These are phyloP conservation scores for Populus ilicifolia DNA, from an alignment of 345 rosid genomes.

Conservation along the genomic window DNA sequence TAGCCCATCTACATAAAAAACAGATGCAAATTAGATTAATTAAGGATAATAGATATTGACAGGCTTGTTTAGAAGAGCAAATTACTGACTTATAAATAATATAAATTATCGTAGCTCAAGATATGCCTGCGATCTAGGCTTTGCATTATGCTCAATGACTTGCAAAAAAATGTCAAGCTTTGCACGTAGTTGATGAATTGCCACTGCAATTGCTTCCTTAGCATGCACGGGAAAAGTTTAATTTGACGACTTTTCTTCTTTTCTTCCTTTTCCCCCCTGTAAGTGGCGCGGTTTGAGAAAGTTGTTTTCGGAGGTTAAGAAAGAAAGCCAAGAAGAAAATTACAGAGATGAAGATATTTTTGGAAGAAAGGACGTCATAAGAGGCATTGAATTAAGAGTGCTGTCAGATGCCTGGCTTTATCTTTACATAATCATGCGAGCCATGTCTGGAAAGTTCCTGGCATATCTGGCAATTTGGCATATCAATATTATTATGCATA, in stretches of 20 bases:
- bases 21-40: neutral
- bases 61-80: neutral
- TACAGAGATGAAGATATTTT: neutral
- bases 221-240: conserved; percentile 13
- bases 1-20: neutral
- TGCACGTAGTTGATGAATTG: neutral
- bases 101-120: neutral
- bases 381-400: conserved; percentile 20
- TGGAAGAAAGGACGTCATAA: neutral
- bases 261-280: no score
- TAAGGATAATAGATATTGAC: no score
- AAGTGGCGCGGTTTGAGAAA: conserved; percentile 14
- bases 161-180: neutral
- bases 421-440: conserved; percentile 34
- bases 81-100: neutral
- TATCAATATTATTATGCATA: neutral
- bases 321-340: conserved; percentile 11
- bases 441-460: conserved; percentile 21
- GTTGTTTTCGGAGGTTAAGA: neutral
- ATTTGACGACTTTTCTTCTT: no score
- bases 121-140: neutral
- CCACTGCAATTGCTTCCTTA: neutral
- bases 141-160: neutral
- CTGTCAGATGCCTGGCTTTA: conserved; percentile 34
- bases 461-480: conserved; percentile 17